phyloP scores from a whole-genome alignment of 768 basidiomycete genomes.

The Serendipita sp. region DNA sequence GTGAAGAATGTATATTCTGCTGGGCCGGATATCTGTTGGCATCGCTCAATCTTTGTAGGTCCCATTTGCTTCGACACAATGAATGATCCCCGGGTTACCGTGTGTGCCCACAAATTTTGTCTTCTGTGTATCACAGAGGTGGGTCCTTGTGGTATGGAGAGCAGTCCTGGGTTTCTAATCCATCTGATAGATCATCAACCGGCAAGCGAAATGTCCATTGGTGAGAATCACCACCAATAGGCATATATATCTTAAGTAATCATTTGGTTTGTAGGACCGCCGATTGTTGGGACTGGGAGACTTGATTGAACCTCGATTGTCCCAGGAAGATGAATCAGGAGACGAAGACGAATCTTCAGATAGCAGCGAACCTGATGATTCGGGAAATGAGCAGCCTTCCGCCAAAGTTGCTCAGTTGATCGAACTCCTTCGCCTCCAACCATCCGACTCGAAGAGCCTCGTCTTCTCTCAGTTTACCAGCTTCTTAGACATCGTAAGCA shows the following conservation, averaged over 20 bases:
- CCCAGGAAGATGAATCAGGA: conserved; percentile 25
- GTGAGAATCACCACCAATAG: conserved; percentile 23
- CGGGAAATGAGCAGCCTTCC: conserved; percentile 39
- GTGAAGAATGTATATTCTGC: conserved; percentile 54
- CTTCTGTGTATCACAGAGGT: conserved; percentile 29
- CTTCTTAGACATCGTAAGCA: conserved; percentile 57
- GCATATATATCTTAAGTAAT: background rate
- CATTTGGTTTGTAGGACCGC: conserved; percentile 41
- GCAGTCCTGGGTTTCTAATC: conserved; percentile 7
- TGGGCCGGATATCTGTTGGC: background rate
- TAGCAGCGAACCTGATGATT: background rate
- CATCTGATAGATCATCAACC: conserved; percentile 57
- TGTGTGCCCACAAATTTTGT: conserved; percentile 60
- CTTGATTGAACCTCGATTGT: conserved; percentile 46
- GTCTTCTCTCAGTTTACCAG: conserved; percentile 86
- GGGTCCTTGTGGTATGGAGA: background rate
- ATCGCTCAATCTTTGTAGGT: background rate
- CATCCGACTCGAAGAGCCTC: conserved; percentile 47
- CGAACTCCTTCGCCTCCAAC: conserved; percentile 52
- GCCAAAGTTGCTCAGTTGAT: conserved; percentile 76
- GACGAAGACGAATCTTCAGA: conserved; percentile 20
- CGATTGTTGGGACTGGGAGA: conserved; percentile 37
- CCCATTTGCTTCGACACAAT: conserved; percentile 13
- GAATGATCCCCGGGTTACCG: conserved; percentile 53
- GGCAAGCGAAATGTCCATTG: conserved; percentile 73